A percentile compares a stretch with the other conserved stretches of the same genome.
phyloP scores from a whole-genome alignment of 2,329 filamentous ascomycete genomes.

The Diaporthe batatas region DNA sequence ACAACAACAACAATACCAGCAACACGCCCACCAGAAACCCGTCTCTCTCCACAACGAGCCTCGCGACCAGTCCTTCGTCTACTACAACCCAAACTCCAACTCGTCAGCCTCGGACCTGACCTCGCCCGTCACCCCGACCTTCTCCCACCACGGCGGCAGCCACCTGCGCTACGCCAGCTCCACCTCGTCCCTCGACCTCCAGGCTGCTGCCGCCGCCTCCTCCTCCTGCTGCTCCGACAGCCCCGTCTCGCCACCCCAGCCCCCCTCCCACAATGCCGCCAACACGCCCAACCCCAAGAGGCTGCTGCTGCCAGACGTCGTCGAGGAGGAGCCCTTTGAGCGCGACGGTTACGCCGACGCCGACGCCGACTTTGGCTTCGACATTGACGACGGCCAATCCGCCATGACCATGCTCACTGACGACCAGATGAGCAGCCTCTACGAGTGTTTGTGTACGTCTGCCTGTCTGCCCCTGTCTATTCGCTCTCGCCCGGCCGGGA shows the following conservation, averaged over 20 bases:
- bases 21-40: neutral
- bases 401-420: conserved; percentile 61
- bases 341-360: conserved; percentile 63
- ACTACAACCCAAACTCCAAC: conserved; percentile 62
- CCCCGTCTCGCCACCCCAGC: conserved; percentile 68
- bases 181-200: conserved; percentile 80
- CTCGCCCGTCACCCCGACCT: conserved; percentile 79
- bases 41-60: conserved; percentile 10
- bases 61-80: conserved; percentile 42
- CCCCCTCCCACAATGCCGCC: conserved; percentile 47
- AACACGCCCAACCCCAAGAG: conserved; percentile 68
- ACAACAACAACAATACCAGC: neutral
- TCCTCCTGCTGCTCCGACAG: conserved; percentile 59
- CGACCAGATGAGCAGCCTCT: conserved; percentile 61
- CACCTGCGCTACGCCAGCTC: conserved; percentile 76
- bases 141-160: conserved; percentile 65
- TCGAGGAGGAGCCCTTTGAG: conserved; percentile 85
- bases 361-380: conserved; percentile 52
- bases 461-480: neutral
- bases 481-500: neutral
- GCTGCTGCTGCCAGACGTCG: conserved; percentile 74
- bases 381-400: conserved; percentile 63
- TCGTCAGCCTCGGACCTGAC: conserved; percentile 76
- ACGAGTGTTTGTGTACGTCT: conserved; percentile 81
- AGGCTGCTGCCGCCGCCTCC: conserved; percentile 50